Conservation (phyloP, 352 stramenopile species). For the Globisporangium nagaii region DNA sequence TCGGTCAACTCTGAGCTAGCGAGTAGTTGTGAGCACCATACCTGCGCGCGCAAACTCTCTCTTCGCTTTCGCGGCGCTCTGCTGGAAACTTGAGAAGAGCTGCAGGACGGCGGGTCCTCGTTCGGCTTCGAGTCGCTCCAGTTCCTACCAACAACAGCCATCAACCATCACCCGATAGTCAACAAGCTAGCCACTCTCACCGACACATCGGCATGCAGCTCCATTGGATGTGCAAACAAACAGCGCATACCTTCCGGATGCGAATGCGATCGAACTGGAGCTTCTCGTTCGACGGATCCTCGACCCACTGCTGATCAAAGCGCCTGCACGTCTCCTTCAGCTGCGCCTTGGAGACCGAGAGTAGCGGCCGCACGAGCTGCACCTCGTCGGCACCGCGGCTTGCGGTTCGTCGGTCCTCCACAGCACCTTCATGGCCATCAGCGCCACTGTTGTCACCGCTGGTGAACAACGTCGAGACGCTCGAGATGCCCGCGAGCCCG, state of each 20-base stretch:
- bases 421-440: not conserved
- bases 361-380: slow-evolving; percentile 52
- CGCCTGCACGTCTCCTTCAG: slow-evolving; percentile 64
- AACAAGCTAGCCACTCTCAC: no score
- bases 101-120: slow-evolving; percentile 29
- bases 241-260: slow-evolving; percentile 70
- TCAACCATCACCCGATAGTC: no score
- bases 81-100: slow-evolving; percentile 42
- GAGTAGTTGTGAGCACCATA: slow-evolving; percentile 6
- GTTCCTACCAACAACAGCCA: no score
- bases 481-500: slow-evolving; percentile 62
- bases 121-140: slow-evolving; percentile 39
- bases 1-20: no score
- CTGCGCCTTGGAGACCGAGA: slow-evolving; percentile 48
- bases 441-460: not conserved
- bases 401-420: not conserved
- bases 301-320: slow-evolving; percentile 72
- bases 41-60: slow-evolving; percentile 36
- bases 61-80: slow-evolving; percentile 40
- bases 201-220: no score
- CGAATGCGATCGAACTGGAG: slow-evolving; percentile 73
- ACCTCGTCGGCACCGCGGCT: slow-evolving; percentile 6
- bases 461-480: slow-evolving; percentile 21
- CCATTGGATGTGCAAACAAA: no score
- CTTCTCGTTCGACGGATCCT: slow-evolving; percentile 81